phyloP scores from a whole-genome alignment of 2,329 filamentous ascomycete genomes.

The Endocalyx cinctus region DNA sequence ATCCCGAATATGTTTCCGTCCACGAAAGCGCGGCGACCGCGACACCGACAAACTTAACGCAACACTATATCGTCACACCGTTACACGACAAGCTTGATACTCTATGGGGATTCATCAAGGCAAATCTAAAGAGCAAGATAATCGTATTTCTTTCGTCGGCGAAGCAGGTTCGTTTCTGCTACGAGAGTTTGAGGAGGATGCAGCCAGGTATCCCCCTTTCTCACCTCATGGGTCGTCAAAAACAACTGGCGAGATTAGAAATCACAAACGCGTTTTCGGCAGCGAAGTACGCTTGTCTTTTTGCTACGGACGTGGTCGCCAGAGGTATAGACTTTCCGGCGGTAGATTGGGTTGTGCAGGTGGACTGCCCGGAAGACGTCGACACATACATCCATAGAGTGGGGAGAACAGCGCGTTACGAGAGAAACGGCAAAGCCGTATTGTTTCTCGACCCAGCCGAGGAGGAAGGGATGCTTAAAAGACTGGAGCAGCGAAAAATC shows the following conservation, averaged over 20 bases:
- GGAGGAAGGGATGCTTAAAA: constrained; percentile 83
- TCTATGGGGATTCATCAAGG: constrained; percentile 85
- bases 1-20: constrained; percentile 93
- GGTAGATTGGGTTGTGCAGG: constrained; percentile 98
- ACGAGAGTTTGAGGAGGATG: constrained; percentile 86
- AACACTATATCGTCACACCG: constrained; percentile 85
- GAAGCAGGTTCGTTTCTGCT: constrained; percentile 94
- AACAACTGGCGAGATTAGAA: constrained; percentile 81
- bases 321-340: constrained; percentile 92
- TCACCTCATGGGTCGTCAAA: constrained; percentile 90
- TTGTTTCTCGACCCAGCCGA: constrained; percentile 90
- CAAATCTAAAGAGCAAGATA: constrained; percentile 89
- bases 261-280: constrained; percentile 80
- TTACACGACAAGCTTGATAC: constrained; percentile 87
- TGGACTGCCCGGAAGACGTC: constrained; percentile 93
- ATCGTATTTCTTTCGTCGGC: constrained; percentile 92
- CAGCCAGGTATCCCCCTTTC: constrained; percentile 91
- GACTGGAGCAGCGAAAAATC: constrained; percentile 84
- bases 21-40: constrained; percentile 77
- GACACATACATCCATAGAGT: constrained; percentile 98
- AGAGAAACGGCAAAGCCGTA: constrained; percentile 81
- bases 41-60: constrained; percentile 79
- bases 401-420: constrained; percentile 82
- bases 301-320: constrained; percentile 93
- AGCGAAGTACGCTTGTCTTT: constrained; percentile 80